These are phyloP conservation scores for Hericium erinaceus DNA, from an alignment of 768 basidiomycete species.

Conservation along the genomic window DNA sequence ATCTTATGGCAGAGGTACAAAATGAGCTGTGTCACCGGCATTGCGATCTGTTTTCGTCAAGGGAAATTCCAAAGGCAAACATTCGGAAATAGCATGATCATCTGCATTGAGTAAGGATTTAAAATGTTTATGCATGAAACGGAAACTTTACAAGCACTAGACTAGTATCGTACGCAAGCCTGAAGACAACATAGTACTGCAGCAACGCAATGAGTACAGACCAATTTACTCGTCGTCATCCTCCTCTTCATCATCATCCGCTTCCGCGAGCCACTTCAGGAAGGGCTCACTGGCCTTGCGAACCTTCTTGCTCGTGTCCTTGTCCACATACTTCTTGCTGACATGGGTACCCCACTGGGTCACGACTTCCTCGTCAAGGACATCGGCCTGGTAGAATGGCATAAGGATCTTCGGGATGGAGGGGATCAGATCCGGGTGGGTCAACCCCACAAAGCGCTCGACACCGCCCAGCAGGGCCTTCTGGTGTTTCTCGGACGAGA, in stretches of 20 bases:
- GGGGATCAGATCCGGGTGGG: constrained; percentile 60
- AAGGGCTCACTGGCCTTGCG: constrained; percentile 94
- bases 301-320: constrained; percentile 91
- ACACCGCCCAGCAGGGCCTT: constrained; percentile 91
- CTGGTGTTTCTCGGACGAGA: constrained; percentile 90
- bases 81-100: too few relatives aligned
- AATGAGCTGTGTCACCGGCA: too few relatives aligned
- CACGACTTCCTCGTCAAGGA: constrained; percentile 87
- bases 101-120: too few relatives aligned
- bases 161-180: too few relatives aligned
- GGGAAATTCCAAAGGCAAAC: too few relatives aligned
- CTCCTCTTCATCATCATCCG: constrained; percentile 69
- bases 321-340: constrained; percentile 94
- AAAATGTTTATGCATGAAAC: too few relatives aligned
- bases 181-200: not conserved
- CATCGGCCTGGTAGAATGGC: constrained; percentile 85
- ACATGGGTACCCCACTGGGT: constrained; percentile 93
- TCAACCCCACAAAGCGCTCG: constrained; percentile 75
- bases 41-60: too few relatives aligned
- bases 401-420: constrained; percentile 87
- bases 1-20: too few relatives aligned
- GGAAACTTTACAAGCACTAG: too few relatives aligned
- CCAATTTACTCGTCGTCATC: not conserved
- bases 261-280: constrained; percentile 70
- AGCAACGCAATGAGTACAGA: not conserved